Conservation (phyloP, 2,329 filamentous ascomycete genomes). For the Lachnum nothofagi region DNA sequence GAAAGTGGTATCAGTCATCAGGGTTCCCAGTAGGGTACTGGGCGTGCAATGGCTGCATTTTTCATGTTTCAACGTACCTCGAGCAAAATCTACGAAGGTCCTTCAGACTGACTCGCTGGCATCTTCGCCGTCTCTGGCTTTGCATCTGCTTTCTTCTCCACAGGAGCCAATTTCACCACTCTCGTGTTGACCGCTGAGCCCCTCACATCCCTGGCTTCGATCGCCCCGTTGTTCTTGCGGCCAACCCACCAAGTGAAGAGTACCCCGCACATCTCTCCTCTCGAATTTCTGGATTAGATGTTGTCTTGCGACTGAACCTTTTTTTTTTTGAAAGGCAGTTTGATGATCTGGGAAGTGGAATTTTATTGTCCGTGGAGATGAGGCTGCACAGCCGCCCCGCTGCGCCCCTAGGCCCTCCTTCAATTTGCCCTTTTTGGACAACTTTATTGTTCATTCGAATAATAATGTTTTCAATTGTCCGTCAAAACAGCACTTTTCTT, state of each 20-base stretch:
- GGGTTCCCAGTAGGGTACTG: too few relatives aligned
- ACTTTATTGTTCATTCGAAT: too few relatives aligned
- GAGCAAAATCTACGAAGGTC: too few relatives aligned
- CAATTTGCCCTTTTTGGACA: too few relatives aligned
- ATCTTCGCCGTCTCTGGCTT: neutral
- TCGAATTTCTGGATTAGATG: neutral
- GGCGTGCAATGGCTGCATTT: too few relatives aligned
- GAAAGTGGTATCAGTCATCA: too few relatives aligned
- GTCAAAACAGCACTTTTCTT: too few relatives aligned
- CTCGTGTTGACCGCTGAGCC: conserved; percentile 8
- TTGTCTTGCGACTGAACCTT: neutral
- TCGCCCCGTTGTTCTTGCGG: conserved; percentile 6
- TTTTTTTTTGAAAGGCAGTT: neutral
- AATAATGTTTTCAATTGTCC: too few relatives aligned
- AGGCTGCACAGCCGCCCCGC: neutral
- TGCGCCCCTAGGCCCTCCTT: neutral
- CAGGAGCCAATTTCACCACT: conserved; percentile 8
- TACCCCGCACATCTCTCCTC: conserved; percentile 4
- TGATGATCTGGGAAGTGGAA: neutral
- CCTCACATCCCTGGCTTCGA: conserved; percentile 1
- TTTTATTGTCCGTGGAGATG: neutral
- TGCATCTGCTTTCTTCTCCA: neutral
- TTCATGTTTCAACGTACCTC: too few relatives aligned
- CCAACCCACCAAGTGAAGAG: conserved; percentile 1
- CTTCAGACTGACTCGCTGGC: neutral